Percentiles rank a stretch among this genome's conserved stretches.
Conservation (phyloP, 2,329 filamentous ascomycete species). For the Fusarium fracticaudum region DNA sequence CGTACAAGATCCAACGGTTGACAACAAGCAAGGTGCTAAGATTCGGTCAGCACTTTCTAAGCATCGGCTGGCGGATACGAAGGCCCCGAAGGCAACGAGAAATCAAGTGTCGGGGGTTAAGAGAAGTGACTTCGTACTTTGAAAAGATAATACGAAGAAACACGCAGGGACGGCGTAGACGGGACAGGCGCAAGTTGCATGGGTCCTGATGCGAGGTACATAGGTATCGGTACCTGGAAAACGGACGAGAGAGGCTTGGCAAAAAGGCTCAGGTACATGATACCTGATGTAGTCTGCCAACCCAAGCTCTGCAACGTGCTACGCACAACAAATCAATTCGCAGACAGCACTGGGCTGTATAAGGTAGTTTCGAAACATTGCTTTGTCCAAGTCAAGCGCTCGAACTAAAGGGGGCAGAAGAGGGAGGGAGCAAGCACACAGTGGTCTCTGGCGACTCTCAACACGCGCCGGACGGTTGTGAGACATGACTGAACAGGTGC, state of each 20-base stretch:
- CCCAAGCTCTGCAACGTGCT: conserved; percentile 15
- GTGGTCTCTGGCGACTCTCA: background rate
- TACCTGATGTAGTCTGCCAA: conserved; percentile 20
- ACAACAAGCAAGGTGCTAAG: background rate
- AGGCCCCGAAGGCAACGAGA: conserved; percentile 13
- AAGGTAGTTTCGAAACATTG: conserved; percentile 12
- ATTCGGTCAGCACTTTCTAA: conserved; percentile 20
- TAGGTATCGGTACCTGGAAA: conserved; percentile 37
- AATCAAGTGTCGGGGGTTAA: conserved; percentile 18
- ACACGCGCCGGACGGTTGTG: conserved; percentile 1
- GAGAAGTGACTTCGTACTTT: conserved; percentile 24
- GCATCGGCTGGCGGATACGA: conserved; percentile 27
- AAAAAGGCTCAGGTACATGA: conserved; percentile 4
- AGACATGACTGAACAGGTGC: conserved; percentile 19
- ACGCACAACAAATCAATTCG: background rate
- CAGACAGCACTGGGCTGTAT: conserved; percentile 2
- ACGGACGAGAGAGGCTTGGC: conserved; percentile 22
- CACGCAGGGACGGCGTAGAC: conserved; percentile 35
- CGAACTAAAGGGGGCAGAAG: background rate
- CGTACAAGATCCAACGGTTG: conserved; percentile 4
- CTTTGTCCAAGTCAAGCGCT: conserved; percentile 9
- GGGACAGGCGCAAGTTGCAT: conserved; percentile 32
- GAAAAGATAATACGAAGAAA: conserved; percentile 38
- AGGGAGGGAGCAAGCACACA: background rate
- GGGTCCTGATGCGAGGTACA: conserved; percentile 37